These are phyloP conservation scores for Phytophthora kernoviae DNA, from an alignment of 352 stramenopile species.

Conservation along the genomic window DNA sequence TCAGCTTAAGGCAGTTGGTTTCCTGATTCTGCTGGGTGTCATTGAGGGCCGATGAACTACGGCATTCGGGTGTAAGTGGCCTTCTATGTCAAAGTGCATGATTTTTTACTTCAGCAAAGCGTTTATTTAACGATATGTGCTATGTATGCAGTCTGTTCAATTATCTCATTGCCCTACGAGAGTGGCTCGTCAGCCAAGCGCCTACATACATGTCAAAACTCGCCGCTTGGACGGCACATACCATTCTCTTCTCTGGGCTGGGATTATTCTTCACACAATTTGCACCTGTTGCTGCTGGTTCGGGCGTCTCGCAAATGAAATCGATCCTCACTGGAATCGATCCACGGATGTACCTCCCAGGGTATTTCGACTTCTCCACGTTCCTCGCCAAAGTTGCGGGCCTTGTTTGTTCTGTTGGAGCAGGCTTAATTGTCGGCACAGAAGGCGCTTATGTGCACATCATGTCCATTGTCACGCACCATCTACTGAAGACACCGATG, in stretches of 20 bases:
- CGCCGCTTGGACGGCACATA: conserved; percentile 67
- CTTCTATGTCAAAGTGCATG: background rate
- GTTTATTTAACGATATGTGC: conserved; percentile 36
- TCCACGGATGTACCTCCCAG: conserved; percentile 76
- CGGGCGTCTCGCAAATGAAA: conserved; percentile 89
- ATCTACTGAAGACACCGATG: conserved; percentile 78
- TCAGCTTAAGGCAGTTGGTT: conserved; percentile 73
- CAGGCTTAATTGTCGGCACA: conserved; percentile 96
- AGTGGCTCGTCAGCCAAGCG: conserved; percentile 45
- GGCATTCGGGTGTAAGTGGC: conserved; percentile 57
- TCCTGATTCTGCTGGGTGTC: conserved; percentile 80
- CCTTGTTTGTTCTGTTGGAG: conserved; percentile 93
- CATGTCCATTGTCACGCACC: conserved; percentile 92
- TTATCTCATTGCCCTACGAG: conserved; percentile 47
- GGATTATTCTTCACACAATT: conserved; percentile 75
- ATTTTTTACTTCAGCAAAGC: conserved; percentile 12
- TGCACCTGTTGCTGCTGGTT: conserved; percentile 72
- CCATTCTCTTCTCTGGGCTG: conserved; percentile 69
- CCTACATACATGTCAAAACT: conserved; percentile 44
- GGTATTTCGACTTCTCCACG: conserved; percentile 85
- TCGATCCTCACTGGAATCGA: conserved; percentile 88
- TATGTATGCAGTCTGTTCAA: conserved; percentile 36
- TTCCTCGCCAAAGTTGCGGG: conserved; percentile 92
- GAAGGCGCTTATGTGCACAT: conserved; percentile 99
- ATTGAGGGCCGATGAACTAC: conserved; percentile 81